Evolutionary conservation across 208 protist species (phyloP).

Genomic region (Strigomonas oncopelti): DNA sequence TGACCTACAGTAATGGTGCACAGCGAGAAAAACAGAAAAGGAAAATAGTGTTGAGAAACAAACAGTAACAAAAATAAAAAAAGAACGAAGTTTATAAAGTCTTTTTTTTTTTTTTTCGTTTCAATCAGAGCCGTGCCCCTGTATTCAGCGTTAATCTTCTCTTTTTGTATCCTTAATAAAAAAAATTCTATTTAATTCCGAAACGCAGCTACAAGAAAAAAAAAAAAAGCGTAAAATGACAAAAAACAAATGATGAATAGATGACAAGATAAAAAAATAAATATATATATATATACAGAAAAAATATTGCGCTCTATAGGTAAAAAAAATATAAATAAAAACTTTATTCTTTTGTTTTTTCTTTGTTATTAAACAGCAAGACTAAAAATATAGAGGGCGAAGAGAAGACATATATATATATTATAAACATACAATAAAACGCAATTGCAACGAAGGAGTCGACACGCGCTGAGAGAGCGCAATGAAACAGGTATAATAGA

Average conservation of each 20-base stretch:
- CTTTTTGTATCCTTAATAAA: background rate
- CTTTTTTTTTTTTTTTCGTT: slow-evolving; percentile 12
- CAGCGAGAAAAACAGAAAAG: slow-evolving; percentile 6
- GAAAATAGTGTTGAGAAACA: slow-evolving; percentile 7
- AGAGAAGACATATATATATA: background rate
- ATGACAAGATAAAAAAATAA: background rate
- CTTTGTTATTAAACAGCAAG: background rate
- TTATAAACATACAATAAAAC: background rate
- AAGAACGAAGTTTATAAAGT: background rate
- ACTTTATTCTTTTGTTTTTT: background rate
- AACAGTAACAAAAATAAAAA: slow-evolving; percentile 4
- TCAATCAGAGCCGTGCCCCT: background rate
- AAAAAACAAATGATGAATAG: background rate
- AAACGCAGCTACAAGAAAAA: background rate
- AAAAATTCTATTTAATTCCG: background rate
- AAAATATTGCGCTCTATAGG: background rate
- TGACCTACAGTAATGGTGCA: background rate
- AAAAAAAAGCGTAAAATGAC: slow-evolving; percentile 3
- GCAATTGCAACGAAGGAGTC: background rate
- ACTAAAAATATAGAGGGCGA: background rate
- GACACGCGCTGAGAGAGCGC: background rate
- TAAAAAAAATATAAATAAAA: background rate
- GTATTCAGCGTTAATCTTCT: background rate
- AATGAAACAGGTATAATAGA: background rate
- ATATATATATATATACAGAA: slow-evolving; percentile 3